A percentile compares a stretch with the other conserved stretches of the same genome.
phyloP scores from a whole-genome alignment of 495 filamentous ascomycete species.

The Cryomyces minteri region DNA sequence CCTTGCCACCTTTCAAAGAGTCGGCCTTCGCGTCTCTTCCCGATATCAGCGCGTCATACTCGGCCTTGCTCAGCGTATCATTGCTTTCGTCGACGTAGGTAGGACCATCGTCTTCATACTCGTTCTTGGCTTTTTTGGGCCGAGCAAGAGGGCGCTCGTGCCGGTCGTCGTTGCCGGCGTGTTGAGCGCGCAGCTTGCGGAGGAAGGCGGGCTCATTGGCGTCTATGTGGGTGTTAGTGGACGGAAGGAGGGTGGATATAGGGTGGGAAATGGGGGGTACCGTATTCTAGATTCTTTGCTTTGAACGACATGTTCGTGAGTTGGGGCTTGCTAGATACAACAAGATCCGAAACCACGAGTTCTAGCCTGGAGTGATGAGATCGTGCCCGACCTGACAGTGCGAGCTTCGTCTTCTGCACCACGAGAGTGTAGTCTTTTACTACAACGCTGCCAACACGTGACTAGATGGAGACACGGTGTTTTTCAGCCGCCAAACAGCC shows the following conservation, averaged over 20 bases:
- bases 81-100: conserved; percentile 30
- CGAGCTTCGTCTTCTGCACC: too few relatives aligned
- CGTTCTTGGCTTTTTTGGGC: conserved; percentile 18
- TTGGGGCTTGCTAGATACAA: too few relatives aligned
- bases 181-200: conserved; percentile 23
- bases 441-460: too few relatives aligned
- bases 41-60: conserved; percentile 22
- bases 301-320: conserved; percentile 22
- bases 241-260: background rate
- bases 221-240: conserved; percentile 9
- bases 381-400: too few relatives aligned
- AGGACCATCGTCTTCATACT: conserved; percentile 26
- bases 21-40: conserved; percentile 5
- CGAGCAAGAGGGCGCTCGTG: conserved; percentile 25
- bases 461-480: too few relatives aligned
- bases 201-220: conserved; percentile 21
- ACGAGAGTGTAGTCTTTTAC: too few relatives aligned
- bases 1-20: background rate
- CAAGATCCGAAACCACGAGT: too few relatives aligned
- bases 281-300: conserved; percentile 26
- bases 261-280: conserved; percentile 7
- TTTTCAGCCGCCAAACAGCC: too few relatives aligned
- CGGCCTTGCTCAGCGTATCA: conserved; percentile 21
- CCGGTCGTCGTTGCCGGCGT: conserved; percentile 16
- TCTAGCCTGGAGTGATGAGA: too few relatives aligned